phyloP scores from a whole-genome alignment of 139 green algal genomes.

The Closterium sp. region DNA sequence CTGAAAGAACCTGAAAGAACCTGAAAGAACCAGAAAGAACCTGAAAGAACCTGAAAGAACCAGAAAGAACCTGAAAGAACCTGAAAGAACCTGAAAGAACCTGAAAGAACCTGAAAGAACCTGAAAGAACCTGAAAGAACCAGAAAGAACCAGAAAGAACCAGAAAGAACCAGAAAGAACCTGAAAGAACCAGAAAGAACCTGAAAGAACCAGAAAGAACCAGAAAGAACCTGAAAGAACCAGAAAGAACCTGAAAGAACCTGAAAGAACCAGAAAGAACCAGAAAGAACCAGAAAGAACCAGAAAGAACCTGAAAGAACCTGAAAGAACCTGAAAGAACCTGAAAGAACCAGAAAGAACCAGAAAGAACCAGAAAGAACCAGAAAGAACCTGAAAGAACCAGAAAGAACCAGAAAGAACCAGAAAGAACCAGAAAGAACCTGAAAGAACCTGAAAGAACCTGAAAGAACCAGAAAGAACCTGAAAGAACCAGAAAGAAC shows the following conservation, averaged over 20 bases:
- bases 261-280: no score
- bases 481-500: background rate
- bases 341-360: no score
- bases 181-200: background rate
- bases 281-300: no score
- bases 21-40: background rate
- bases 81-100: background rate
- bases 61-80: background rate
- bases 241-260: background rate
- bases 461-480: background rate
- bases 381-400: background rate
- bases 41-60: background rate
- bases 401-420: no score
- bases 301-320: background rate
- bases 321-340: background rate
- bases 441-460: background rate
- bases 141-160: no score
- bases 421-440: background rate
- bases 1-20: background rate
- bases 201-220: no score
- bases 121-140: background rate
- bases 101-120: background rate
- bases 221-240: background rate
- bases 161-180: background rate
- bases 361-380: background rate